Evolutionary conservation across 2,329 filamentous ascomycete genomes (phyloP).

Genomic region (Phaeosphaeriaceae sp.): DNA sequence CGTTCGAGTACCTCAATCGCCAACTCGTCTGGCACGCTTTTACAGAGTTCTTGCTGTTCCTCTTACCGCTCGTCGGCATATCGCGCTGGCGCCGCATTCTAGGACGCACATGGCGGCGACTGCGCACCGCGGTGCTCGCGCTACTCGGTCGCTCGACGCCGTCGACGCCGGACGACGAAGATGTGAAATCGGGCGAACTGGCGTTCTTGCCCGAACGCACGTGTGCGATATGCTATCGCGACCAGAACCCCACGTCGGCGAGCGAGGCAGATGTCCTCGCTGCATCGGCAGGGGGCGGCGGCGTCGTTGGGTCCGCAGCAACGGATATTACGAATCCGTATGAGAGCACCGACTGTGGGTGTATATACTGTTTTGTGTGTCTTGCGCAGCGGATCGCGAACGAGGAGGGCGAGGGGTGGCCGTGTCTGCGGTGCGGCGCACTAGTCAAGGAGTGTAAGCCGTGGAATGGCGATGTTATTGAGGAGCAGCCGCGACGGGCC

Average conservation of each 20-base stretch:
- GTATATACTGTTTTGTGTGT: constrained; percentile 96
- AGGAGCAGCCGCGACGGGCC: constrained; percentile 41
- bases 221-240: constrained; percentile 95
- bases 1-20: constrained; percentile 95
- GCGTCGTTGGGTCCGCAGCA: constrained; percentile 84
- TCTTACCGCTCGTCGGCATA: constrained; percentile 95
- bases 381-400: constrained; percentile 87
- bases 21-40: constrained; percentile 99
- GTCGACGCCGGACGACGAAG: constrained; percentile 55
- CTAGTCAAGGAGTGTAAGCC: constrained; percentile 83
- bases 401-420: constrained; percentile 94
- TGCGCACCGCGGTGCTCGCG: constrained; percentile 63
- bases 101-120: constrained; percentile 82
- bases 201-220: constrained; percentile 89
- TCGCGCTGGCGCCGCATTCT: constrained; percentile 91
- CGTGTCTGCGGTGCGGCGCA: constrained; percentile 86
- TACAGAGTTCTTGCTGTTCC: constrained; percentile 96
- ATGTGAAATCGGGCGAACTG: constrained; percentile 70
- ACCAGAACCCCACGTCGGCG: constrained; percentile 75
- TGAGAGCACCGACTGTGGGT: constrained; percentile 85
- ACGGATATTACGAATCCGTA: constrained; percentile 98
- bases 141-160: constrained; percentile 53
- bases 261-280: constrained; percentile 72
- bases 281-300: constrained; percentile 65
- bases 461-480: constrained; percentile 89